These are phyloP conservation scores for Xylariaceae sp. DNA, from an alignment of 2,329 filamentous ascomycete genomes.

Conservation along the genomic window DNA sequence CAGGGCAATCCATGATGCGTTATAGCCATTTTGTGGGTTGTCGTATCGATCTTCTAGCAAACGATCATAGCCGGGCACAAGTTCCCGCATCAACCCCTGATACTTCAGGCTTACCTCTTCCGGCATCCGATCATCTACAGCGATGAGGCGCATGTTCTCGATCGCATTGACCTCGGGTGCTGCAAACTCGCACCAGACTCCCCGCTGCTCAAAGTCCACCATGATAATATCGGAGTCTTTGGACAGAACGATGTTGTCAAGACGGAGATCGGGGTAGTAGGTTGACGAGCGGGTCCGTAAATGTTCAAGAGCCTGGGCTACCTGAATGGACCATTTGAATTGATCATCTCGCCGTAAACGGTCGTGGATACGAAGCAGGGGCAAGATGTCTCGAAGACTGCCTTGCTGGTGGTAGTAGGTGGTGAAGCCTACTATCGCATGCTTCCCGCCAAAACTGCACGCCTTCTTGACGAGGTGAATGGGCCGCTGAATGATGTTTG, in stretches of 20 bases:
- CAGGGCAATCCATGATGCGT: slow-evolving; percentile 53
- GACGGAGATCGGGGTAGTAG: slow-evolving; percentile 55
- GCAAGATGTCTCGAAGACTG: slow-evolving; percentile 51
- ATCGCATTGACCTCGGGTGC: slow-evolving; percentile 56
- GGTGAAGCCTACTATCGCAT: slow-evolving; percentile 52
- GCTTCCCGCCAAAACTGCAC: slow-evolving; percentile 52
- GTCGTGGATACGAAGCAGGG: slow-evolving; percentile 44
- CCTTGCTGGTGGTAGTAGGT: slow-evolving; percentile 50
- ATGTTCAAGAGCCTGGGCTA: slow-evolving; percentile 48
- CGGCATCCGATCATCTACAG: slow-evolving; percentile 44
- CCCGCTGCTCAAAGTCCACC: slow-evolving; percentile 59
- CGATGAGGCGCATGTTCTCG: slow-evolving; percentile 52
- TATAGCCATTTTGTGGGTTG: slow-evolving; percentile 48
- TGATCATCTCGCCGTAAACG: slow-evolving; percentile 41
- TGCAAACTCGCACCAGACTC: slow-evolving; percentile 58
- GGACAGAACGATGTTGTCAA: slow-evolving; percentile 55
- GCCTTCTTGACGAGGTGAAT: slow-evolving; percentile 51
- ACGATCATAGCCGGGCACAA: slow-evolving; percentile 45
- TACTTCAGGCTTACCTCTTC: slow-evolving; percentile 38
- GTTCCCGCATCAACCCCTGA: slow-evolving; percentile 35
- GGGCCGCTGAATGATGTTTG: slow-evolving; percentile 48
- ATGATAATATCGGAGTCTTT: slow-evolving; percentile 45
- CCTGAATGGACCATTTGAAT: slow-evolving; percentile 49
- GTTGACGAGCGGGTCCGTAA: slow-evolving; percentile 40
- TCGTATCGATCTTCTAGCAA: slow-evolving; percentile 41